Evolutionary conservation across 352 stramenopile species (phyloP).

Genomic region (Phytopythium boreale): DNA sequence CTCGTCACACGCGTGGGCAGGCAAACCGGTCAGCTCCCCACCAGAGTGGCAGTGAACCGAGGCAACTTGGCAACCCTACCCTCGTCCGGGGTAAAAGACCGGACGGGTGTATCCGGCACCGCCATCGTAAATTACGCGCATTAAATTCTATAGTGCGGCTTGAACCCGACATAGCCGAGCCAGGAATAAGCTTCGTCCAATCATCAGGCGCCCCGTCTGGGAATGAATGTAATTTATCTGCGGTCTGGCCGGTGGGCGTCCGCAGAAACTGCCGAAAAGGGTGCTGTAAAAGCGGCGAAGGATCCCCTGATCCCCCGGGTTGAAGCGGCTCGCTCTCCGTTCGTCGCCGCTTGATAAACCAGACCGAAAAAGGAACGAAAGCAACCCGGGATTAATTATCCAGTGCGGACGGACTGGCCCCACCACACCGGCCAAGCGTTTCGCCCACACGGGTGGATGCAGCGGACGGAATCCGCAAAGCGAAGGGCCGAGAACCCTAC

Average conservation of each 20-base stretch:
- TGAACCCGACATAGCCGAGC: not conserved
- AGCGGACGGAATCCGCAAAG: not conserved
- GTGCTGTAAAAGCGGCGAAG: not conserved
- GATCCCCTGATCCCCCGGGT: not conserved
- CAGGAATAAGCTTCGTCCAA: constrained; percentile 1
- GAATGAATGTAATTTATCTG: not conserved
- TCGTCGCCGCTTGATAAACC: not conserved
- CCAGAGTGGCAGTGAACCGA: not conserved
- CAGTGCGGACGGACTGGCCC: not conserved
- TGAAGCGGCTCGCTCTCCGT: not conserved
- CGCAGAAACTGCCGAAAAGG: not conserved
- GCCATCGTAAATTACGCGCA: not conserved
- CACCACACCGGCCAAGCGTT: not conserved
- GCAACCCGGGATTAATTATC: not conserved
- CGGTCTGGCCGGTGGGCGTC: not conserved
- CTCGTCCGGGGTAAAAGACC: not conserved
- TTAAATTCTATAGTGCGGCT: not conserved
- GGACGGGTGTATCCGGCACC: not conserved
- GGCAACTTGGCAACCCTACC: not conserved
- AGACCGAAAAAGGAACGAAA: too few species aligned
- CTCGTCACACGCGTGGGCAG: not conserved
- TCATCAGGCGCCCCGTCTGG: not conserved
- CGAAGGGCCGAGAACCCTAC: not conserved
- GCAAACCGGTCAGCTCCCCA: not conserved
- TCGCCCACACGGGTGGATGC: not conserved